These are phyloP conservation scores for Candida maesae DNA, from an alignment of 805 yeast genomes.

Conservation along the genomic window DNA sequence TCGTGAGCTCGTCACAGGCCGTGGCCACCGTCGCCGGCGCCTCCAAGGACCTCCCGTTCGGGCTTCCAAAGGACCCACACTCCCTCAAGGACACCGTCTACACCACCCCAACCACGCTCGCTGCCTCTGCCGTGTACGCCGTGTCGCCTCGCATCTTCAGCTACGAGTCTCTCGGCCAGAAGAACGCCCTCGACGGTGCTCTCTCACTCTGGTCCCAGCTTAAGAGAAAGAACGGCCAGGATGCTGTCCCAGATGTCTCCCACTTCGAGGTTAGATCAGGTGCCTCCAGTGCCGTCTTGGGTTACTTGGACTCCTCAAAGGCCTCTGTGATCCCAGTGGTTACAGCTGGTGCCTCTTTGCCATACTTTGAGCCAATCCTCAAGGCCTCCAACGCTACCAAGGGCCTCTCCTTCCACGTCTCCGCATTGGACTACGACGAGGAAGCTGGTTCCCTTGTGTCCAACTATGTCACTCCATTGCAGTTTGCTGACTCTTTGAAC, in stretches of 20 bases:
- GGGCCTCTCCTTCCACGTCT: slow-evolving; percentile 68
- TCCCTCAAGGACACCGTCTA: slow-evolving; percentile 13
- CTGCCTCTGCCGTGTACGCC: slow-evolving; percentile 50
- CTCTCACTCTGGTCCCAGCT: slow-evolving; percentile 56
- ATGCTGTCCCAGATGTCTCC: slow-evolving; percentile 58
- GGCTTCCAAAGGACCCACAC: slow-evolving; percentile 28
- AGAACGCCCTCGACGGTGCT: slow-evolving; percentile 56
- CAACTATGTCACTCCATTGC: slow-evolving; percentile 59
- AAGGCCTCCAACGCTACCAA: slow-evolving; percentile 30
- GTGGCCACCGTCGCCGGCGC: slow-evolving; percentile 35
- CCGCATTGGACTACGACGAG: slow-evolving; percentile 70
- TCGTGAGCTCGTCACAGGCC: slow-evolving; percentile 18
- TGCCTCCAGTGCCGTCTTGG: slow-evolving; percentile 75
- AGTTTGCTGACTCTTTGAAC: slow-evolving; percentile 58
- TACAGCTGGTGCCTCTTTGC: slow-evolving; percentile 64
- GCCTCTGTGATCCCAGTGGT: slow-evolving; percentile 41
- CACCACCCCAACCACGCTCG: slow-evolving; percentile 46
- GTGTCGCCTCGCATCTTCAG: slow-evolving; percentile 55
- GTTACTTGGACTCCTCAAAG: slow-evolving; percentile 46
- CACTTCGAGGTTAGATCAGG: slow-evolving; percentile 74
- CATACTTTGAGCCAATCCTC: slow-evolving; percentile 63
- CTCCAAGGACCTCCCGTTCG: slow-evolving; percentile 51
- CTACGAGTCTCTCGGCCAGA: slow-evolving; percentile 64
- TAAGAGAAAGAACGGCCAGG: slow-evolving; percentile 47
- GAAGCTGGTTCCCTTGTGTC: slow-evolving; percentile 49